Evolutionary conservation across 805 yeast species (phyloP), one percentile per base, ranked within the genome.

Genomic region (Blastobotrys peoriensis): DNA sequence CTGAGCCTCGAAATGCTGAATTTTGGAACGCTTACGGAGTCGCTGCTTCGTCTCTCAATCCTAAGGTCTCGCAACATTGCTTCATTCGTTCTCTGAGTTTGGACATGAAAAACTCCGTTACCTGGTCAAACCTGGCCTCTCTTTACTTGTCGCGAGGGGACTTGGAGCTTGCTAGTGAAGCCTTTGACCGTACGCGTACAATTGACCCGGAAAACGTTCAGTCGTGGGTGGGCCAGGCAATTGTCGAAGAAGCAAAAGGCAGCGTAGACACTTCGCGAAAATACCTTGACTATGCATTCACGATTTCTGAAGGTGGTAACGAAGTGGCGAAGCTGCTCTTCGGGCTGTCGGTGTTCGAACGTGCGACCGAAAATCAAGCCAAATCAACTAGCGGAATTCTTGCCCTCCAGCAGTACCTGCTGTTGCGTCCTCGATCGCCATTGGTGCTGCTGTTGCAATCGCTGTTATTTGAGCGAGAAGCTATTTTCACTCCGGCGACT

Each of bases 191-290:
- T 50, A 83, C 93, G 0, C 91, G 85, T 54, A 79, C 95, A 17
- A 67, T 86, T 9, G 82, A 89, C 2, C 97, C 98, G 2, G 83
- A 80, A 43, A 74, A 72, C 41, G 70, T 85, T 0, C 69, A 69
- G 4, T 76, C 96, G 0, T 93, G 98, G 98, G 60, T 85, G 25
- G 96, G 96, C 1, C 79, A 81, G 56, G 97, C 96, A 0, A 58
- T 91, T 28, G 61, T 79, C 1, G 60, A 62, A 17, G 37, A 47
- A 4, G 42, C 55, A 15, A 45, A 47, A 10, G 69, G 67, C 8
- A 53, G 61, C 16, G 27, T 43, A 3, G 69, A 76, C 0, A 69
- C 67, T n/a, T 80, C 95, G 0, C 59, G 71, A 3, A 68, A 73
- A 10, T 61, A 85, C 40, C 81, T 81, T 55, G 81, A 85, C 1